These are phyloP conservation scores for Chaetomium globosum DNA, from an alignment of 2,329 filamentous ascomycete genomes.

Conservation along the genomic window DNA sequence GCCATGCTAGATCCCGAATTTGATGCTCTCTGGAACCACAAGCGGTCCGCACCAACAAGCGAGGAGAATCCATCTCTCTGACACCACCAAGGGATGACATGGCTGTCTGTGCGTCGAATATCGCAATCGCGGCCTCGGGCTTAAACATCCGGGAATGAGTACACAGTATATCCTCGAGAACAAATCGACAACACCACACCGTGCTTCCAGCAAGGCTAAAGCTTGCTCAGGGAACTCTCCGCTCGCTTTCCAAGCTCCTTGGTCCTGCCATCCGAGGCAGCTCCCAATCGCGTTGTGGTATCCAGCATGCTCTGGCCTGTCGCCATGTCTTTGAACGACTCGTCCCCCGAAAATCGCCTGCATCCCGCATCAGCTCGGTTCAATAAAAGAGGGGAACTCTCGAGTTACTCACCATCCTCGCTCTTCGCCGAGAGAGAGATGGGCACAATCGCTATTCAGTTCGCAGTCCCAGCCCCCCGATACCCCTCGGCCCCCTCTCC, in stretches of 20 bases:
- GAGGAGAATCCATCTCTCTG: neutral
- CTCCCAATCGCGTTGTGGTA: constrained; percentile 42
- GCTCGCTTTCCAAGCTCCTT: neutral
- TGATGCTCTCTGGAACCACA: neutral
- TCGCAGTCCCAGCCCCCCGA: constrained; percentile 79
- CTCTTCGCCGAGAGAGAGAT: constrained; percentile 78
- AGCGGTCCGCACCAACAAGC: neutral
- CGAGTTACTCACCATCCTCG: constrained; percentile 72
- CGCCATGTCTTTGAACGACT: constrained; percentile 43
- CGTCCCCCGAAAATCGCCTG: constrained; percentile 48
- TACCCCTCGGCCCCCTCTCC: constrained; percentile 64
- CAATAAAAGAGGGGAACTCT: neutral
- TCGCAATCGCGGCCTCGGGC: constrained; percentile 11
- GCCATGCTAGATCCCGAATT: neutral
- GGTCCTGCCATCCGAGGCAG: constrained; percentile 40
- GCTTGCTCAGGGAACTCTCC: constrained; percentile 26
- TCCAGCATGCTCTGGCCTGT: constrained; percentile 37
- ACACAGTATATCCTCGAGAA: constrained; percentile 4
- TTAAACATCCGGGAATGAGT: neutral
- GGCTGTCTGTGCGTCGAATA: constrained; percentile 18
- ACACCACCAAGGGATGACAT: constrained; percentile 8
- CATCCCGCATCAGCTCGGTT: constrained; percentile 13
- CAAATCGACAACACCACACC: neutral
- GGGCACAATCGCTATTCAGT: constrained; percentile 81
- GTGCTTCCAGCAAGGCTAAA: constrained; percentile 18